Evolutionary conservation across 345 rosid species (phyloP).

Genomic region (Eucalyptus lansdowneana): DNA sequence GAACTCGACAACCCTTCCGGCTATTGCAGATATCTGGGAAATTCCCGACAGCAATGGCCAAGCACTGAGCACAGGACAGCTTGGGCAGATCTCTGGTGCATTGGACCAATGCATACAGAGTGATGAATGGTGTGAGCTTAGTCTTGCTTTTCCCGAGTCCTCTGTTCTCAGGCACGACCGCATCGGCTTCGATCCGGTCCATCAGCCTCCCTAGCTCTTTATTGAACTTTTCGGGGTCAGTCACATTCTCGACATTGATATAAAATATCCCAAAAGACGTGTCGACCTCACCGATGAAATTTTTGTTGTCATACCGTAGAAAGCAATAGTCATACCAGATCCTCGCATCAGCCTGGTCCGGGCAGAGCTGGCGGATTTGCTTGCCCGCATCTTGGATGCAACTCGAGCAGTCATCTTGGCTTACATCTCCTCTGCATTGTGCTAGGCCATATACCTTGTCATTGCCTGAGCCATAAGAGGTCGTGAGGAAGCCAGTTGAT

Average conservation of each 20-base stretch:
- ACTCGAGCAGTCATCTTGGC: conserved; percentile 28
- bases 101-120: conserved; percentile 56
- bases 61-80: conserved; percentile 60
- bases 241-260: conserved; percentile 37
- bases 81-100: conserved; percentile 54
- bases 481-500: conserved; percentile 24
- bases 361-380: conserved; percentile 42
- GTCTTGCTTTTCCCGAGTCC: conserved; percentile 58
- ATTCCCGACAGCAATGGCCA: conserved; percentile 46
- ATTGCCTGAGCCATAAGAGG: conserved; percentile 17
- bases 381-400: conserved; percentile 57
- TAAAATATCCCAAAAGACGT: conserved; percentile 34
- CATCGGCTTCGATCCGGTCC: conserved; percentile 36
- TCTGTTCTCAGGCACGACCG: conserved; percentile 23
- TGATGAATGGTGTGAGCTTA: conserved; percentile 31
- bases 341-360: conserved; percentile 41
- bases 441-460: conserved; percentile 58
- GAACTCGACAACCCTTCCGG: conserved; percentile 51
- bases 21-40: conserved; percentile 34
- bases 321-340: conserved; percentile 65
- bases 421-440: conserved; percentile 72
- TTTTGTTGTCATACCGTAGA: conserved; percentile 25
- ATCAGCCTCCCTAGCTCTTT: conserved; percentile 31
- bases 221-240: conserved; percentile 37
- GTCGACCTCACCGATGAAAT: conserved; percentile 43